These are phyloP conservation scores for Linderina pennispora DNA, from an alignment of 192 early-diverging fungal species.

Conservation along the genomic window DNA sequence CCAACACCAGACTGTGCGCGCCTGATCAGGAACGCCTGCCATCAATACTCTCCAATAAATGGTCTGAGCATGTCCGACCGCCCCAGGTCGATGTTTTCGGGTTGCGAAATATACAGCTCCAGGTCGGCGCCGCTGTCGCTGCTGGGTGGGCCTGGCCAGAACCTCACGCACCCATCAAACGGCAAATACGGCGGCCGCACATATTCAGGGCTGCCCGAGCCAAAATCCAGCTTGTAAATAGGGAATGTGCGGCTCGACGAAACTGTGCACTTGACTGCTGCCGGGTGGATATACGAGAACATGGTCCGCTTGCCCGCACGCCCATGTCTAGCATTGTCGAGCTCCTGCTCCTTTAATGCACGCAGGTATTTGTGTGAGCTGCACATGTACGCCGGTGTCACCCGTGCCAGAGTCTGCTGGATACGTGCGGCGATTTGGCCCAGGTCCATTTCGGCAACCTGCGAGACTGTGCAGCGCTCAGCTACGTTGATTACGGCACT, in stretches of 20 bases:
- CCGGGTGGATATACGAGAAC: conserved; percentile 27
- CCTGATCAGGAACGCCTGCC: too few relatives aligned
- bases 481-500: conserved; percentile 35
- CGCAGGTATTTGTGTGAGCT: conserved; percentile 32
- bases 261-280: conserved; percentile 24
- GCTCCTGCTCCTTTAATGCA: conserved; percentile 12
- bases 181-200: conserved; percentile 42
- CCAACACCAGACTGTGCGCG: too few relatives aligned
- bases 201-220: conserved; percentile 33
- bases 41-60: too few relatives aligned
- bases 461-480: conserved; percentile 2
- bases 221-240: conserved; percentile 39
- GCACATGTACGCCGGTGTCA: conserved; percentile 12
- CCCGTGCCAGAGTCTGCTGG: conserved; percentile 9
- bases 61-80: conserved; percentile 21
- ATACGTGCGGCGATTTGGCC: conserved; percentile 18
- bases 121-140: conserved; percentile 13
- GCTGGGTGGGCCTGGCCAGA: conserved; percentile 34
- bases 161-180: conserved; percentile 41
- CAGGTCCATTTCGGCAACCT: conserved; percentile 16
- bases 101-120: conserved; percentile 35
- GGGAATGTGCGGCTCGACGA: conserved; percentile 41
- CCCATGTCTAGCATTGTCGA: conserved; percentile 8
- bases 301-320: conserved; percentile 9
- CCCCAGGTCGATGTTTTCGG: conserved; percentile 27